Percentiles rank a stretch among this genome's conserved stretches.
phyloP scores from a whole-genome alignment of 2,329 filamentous ascomycete species.

The Akanthomyces dipterigenus region DNA sequence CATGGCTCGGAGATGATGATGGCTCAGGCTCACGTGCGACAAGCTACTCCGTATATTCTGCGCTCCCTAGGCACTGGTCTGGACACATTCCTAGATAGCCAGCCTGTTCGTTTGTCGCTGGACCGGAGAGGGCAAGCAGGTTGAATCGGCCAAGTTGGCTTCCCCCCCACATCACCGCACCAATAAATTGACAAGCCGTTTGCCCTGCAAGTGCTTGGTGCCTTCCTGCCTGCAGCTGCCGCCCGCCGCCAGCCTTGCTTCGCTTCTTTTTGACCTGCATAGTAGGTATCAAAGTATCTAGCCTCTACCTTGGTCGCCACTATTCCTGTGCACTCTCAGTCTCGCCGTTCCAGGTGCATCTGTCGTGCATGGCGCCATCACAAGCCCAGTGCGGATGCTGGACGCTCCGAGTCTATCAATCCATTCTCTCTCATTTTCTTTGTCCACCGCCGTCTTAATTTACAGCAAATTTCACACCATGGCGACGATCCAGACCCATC shows the following conservation, averaged over 20 bases:
- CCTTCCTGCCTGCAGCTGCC: too few relatives aligned
- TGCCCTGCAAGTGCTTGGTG: neutral
- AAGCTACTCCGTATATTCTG: neutral
- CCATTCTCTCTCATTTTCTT: neutral
- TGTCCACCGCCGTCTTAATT: neutral
- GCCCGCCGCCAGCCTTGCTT: neutral
- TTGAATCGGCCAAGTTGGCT: neutral
- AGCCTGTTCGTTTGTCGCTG: neutral
- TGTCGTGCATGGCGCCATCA: neutral
- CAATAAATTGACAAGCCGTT: too few relatives aligned
- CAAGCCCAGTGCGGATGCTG: neutral
- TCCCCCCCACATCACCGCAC: neutral
- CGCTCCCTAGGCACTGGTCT: neutral
- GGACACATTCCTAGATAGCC: too few relatives aligned
- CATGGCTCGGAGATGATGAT: neutral
- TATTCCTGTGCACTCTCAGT: neutral
- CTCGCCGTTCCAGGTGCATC: neutral
- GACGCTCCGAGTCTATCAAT: neutral
- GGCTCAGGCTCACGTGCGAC: conserved; percentile 5
- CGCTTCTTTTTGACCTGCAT: neutral
- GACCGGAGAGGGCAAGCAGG: neutral
- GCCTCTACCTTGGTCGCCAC: too few relatives aligned
- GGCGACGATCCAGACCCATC: neutral
- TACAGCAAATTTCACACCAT: neutral
- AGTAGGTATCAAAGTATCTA: neutral